Evolutionary conservation across 768 basidiomycete species (phyloP).

Genomic region (Asterophora parasitica): DNA sequence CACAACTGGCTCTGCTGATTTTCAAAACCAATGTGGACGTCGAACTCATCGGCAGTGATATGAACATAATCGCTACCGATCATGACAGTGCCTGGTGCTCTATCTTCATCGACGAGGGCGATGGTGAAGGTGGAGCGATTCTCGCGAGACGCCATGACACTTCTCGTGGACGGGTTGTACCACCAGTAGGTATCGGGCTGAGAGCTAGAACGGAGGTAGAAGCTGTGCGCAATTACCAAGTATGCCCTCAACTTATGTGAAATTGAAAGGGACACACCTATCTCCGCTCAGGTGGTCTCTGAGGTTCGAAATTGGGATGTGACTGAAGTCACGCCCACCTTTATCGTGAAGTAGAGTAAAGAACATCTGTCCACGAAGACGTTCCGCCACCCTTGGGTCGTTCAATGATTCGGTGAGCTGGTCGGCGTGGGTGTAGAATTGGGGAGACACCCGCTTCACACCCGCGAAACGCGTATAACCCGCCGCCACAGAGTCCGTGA

Average conservation of each 20-base stretch:
- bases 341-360: slow-evolving; percentile 16
- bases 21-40: not conserved
- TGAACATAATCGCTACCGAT: not conserved
- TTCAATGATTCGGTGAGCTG: slow-evolving; percentile 3
- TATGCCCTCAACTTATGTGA: too few species aligned
- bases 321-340: slow-evolving; percentile 9
- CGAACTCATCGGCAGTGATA: not conserved
- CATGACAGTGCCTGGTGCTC: not conserved
- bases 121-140: slow-evolving; percentile 1
- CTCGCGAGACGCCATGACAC: not conserved
- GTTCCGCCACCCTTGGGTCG: not conserved
- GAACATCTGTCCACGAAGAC: slow-evolving; percentile 11
- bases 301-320: slow-evolving; percentile 5
- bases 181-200: not conserved
- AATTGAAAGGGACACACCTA: not conserved
- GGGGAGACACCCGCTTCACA: slow-evolving; percentile 12
- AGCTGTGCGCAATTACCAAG: not conserved
- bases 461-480: slow-evolving; percentile 8
- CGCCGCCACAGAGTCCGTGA: slow-evolving; percentile 13
- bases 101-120: not conserved
- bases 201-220: not conserved
- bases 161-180: not conserved
- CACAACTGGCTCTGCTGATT: not conserved
- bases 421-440: slow-evolving; percentile 17
- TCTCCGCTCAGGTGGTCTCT: slow-evolving; percentile 5